These are phyloP conservation scores for Metschnikowia sp. DNA, from an alignment of 805 yeast species.

Conservation along the genomic window DNA sequence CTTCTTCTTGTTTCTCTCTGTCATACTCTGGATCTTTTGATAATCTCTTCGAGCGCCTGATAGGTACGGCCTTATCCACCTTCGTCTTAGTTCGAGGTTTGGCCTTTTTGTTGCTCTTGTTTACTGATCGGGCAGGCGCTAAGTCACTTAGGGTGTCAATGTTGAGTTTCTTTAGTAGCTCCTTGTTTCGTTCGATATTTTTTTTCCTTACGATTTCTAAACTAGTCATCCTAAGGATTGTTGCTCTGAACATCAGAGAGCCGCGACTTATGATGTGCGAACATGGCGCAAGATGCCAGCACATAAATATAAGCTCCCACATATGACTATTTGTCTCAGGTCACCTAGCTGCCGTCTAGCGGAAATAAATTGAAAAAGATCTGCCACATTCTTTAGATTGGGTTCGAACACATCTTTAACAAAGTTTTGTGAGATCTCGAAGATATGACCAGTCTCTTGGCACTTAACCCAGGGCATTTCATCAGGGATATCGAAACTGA, in stretches of 20 bases:
- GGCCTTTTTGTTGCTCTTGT: slow-evolving; percentile 15
- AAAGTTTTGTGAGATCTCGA: slow-evolving; percentile 19
- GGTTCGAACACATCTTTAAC: slow-evolving; percentile 19
- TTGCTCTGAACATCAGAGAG: background rate
- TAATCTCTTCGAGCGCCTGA: slow-evolving; percentile 73
- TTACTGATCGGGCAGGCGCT: slow-evolving; percentile 24
- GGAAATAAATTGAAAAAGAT: slow-evolving; percentile 7
- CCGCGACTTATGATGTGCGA: slow-evolving; percentile 3
- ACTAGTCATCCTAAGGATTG: background rate
- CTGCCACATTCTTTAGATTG: background rate
- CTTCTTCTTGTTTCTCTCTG: slow-evolving; percentile 30
- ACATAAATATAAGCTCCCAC: slow-evolving; percentile 43
- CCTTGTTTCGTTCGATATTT: slow-evolving; percentile 81
- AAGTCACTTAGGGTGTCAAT: slow-evolving; percentile 56
- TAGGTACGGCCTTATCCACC: slow-evolving; percentile 40
- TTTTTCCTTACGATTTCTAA: slow-evolving; percentile 29
- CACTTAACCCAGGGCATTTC: slow-evolving; percentile 93
- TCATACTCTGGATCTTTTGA: slow-evolving; percentile 48
- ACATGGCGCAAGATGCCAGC: slow-evolving; percentile 34
- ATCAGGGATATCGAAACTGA: slow-evolving; percentile 66
- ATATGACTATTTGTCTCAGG: slow-evolving; percentile 31
- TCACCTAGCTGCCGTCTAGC: slow-evolving; percentile 20
- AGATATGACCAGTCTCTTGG: slow-evolving; percentile 32
- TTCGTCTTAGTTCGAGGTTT: slow-evolving; percentile 16
- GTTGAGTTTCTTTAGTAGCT: slow-evolving; percentile 66